A percentile compares a stretch with the other conserved stretches of the same genome.
Conservation (phyloP, 305 asterid genomes). For the Rubia balearica region DNA sequence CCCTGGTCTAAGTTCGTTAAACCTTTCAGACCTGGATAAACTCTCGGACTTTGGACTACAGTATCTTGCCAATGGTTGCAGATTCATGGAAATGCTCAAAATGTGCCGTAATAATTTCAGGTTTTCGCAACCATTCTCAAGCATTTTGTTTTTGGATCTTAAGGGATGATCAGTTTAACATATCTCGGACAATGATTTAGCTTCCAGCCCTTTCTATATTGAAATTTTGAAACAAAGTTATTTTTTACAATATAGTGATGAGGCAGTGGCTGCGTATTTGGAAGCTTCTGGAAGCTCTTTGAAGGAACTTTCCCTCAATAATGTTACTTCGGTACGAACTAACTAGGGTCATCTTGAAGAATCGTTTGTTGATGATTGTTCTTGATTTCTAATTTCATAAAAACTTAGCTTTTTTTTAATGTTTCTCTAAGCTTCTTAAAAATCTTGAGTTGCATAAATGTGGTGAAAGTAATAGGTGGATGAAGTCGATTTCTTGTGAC, state of each 20-base stretch:
- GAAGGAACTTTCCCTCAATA: conserved; percentile 62
- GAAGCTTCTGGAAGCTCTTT: conserved; percentile 66
- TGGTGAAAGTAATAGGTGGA: too few species aligned
- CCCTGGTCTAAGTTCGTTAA: conserved; percentile 44
- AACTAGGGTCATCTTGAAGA: not conserved
- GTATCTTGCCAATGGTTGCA: conserved; percentile 64
- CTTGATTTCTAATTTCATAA: too few species aligned
- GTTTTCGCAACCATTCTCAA: conserved; percentile 26
- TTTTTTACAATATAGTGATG: conserved; percentile 53
- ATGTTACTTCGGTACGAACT: conserved; percentile 43
- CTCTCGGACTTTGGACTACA: conserved; percentile 62
- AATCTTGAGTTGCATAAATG: not conserved
- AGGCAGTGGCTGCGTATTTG: conserved; percentile 72
- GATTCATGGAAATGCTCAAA: conserved; percentile 47
- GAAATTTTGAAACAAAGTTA: conserved; percentile 9
- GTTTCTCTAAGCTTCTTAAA: not conserved
- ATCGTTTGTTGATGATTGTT: not conserved
- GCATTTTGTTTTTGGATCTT: not conserved
- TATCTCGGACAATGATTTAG: not conserved
- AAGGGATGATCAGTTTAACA: not conserved
- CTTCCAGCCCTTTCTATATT: not conserved
- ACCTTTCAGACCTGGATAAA: conserved; percentile 50
- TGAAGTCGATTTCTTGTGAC: too few species aligned
- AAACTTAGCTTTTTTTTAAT: too few species aligned
- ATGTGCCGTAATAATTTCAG: conserved; percentile 60